phyloP scores from a whole-genome alignment of 148 eudicot species.

The Beta vulgaris region DNA sequence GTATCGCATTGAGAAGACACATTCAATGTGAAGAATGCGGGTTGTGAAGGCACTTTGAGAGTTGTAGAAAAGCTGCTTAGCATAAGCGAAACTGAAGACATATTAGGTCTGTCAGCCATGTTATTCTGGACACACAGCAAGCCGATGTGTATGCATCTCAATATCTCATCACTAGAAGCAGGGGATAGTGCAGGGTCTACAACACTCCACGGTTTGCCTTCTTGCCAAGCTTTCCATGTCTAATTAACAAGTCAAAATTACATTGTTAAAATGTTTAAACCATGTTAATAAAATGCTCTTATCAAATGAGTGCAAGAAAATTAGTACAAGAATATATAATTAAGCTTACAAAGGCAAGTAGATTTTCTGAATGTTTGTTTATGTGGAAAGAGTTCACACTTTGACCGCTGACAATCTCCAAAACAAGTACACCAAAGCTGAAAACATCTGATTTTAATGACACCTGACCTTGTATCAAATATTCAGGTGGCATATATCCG shows the following conservation, averaged over 20 bases:
- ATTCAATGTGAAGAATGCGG: constrained; percentile 23
- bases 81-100: constrained; percentile 41
- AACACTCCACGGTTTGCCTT: constrained; percentile 22
- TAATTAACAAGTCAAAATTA: not conserved
- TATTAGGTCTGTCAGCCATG: constrained; percentile 35
- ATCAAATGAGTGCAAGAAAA: not conserved
- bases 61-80: constrained; percentile 36
- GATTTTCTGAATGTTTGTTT: constrained; percentile 19
- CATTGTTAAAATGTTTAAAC: not conserved
- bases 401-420: constrained; percentile 35
- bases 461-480: constrained; percentile 35
- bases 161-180: constrained; percentile 29
- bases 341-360: constrained; percentile 27
- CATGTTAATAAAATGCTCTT: not conserved
- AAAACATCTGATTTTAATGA: constrained; percentile 40
- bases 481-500: constrained; percentile 44
- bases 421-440: constrained; percentile 53
- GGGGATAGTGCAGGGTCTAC: constrained; percentile 23
- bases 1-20: constrained; percentile 1
- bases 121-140: constrained; percentile 44
- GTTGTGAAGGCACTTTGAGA: constrained; percentile 30
- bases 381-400: constrained; percentile 24
- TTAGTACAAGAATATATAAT: not conserved
- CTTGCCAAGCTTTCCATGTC: constrained; percentile 28
- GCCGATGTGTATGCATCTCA: constrained; percentile 51